A percentile compares a stretch with the other conserved stretches of the same genome.
Conservation (phyloP, 768 basidiomycete species). For the Epithele typhae region DNA sequence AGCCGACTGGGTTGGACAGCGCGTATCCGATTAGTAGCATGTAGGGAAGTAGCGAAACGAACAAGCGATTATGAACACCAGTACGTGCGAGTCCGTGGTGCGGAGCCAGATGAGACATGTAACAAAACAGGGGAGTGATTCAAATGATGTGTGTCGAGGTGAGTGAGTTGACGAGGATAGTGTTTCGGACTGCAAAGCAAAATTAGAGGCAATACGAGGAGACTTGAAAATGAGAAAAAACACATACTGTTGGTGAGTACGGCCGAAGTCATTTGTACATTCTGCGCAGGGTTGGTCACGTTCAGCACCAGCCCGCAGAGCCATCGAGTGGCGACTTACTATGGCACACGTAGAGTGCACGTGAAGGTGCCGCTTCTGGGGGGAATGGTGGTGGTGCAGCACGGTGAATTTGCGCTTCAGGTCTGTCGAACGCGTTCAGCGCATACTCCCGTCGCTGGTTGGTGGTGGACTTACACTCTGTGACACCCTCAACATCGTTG, state of each 20-base stretch:
- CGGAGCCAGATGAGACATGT: too few relatives aligned
- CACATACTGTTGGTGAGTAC: constrained; percentile 46
- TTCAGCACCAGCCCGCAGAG: too few relatives aligned
- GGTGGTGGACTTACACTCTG: constrained; percentile 51
- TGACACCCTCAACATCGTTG: constrained; percentile 48
- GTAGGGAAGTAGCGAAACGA: too few relatives aligned
- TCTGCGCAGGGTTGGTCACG: too few relatives aligned
- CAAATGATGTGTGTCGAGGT: constrained; percentile 15
- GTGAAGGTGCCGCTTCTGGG: constrained; percentile 44
- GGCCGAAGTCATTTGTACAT: constrained; percentile 41
- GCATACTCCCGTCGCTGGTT: too few relatives aligned
- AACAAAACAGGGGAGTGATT: too few relatives aligned
- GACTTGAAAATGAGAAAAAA: not conserved
- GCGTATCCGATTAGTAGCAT: too few relatives aligned
- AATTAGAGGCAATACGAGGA: not conserved
- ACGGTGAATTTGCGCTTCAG: constrained; percentile 46
- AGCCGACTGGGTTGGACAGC: too few relatives aligned
- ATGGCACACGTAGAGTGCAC: constrained; percentile 56
- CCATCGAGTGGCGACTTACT: constrained; percentile 30
- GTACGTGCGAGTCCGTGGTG: too few relatives aligned
- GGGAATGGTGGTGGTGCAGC: constrained; percentile 47
- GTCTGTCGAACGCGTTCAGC: too few relatives aligned
- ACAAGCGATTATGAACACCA: too few relatives aligned
- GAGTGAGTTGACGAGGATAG: constrained; percentile 20
- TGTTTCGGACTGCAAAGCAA: constrained; percentile 23